These are phyloP conservation scores for Pneumocystis jirovecii DNA, from an alignment of 1,139 yeast genomes.

Conservation along the genomic window DNA sequence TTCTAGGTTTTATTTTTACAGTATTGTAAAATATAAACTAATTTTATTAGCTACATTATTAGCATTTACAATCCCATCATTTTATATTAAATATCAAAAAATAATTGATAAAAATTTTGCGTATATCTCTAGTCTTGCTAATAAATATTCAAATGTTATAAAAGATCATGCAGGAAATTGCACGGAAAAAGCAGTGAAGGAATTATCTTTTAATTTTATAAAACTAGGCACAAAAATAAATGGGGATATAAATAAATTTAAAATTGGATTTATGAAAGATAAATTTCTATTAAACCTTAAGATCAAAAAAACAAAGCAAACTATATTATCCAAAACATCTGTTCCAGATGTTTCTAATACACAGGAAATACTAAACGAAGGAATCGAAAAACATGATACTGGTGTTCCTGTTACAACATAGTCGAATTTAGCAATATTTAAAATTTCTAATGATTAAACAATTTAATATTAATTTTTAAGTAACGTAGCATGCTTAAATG, in stretches of 20 bases:
- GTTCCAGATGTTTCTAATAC: background rate
- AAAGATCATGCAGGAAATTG: background rate
- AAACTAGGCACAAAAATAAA: background rate
- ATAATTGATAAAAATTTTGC: conserved; percentile 14
- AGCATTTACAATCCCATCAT: background rate
- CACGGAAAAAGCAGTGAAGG: background rate
- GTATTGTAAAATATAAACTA: background rate
- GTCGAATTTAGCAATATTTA: background rate
- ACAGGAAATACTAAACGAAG: background rate
- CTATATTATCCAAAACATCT: background rate
- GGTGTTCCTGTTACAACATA: background rate
- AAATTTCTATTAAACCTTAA: background rate
- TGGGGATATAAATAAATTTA: background rate
- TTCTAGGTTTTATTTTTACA: background rate
- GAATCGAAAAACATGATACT: background rate
- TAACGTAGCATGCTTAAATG: background rate
- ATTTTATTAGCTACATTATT: background rate
- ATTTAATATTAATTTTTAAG: background rate
- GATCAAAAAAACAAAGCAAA: background rate
- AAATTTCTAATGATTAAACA: background rate
- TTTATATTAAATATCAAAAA: conserved; percentile 11
- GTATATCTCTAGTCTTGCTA: background rate
- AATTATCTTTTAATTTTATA: background rate
- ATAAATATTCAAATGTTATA: background rate
- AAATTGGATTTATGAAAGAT: background rate